A percentile compares a stretch with the other conserved stretches of the same genome.
Evolutionary conservation across 192 early-diverging fungal genomes (phyloP).

Genomic region (Coemansia sp.): DNA sequence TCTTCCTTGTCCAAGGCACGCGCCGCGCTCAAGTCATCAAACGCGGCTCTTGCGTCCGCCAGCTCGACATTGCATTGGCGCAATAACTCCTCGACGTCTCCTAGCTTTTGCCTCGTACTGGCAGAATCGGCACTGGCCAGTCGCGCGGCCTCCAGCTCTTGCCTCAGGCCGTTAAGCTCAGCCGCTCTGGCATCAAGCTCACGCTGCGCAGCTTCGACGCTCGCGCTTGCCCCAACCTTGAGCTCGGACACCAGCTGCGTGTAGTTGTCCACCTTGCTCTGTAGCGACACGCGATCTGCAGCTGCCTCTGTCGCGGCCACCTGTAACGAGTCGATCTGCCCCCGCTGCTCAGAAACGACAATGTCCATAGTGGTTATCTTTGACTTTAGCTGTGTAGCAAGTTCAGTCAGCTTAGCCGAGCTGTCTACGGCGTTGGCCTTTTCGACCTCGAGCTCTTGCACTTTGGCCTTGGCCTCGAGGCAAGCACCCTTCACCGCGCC

Average conservation of each 20-base stretch:
- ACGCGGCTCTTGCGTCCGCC: not conserved
- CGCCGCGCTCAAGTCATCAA: not conserved
- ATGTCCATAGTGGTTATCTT: conserved; percentile 9
- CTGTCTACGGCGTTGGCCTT: conserved; percentile 45
- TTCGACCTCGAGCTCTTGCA: conserved; percentile 32
- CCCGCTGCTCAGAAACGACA: not conserved
- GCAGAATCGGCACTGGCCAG: not conserved
- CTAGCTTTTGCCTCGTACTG: not conserved
- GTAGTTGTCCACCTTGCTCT: conserved; percentile 1
- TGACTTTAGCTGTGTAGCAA: conserved; percentile 19
- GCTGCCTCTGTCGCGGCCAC: not conserved
- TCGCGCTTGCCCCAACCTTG: not conserved
- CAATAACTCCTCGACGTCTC: not conserved
- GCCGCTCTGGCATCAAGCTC: not conserved
- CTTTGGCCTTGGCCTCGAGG: conserved; percentile 5
- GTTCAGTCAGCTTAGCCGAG: conserved; percentile 33
- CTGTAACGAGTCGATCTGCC: conserved; percentile 14
- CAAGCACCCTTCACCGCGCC: not conserved
- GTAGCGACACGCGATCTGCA: not conserved
- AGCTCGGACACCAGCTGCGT: conserved; percentile 1
- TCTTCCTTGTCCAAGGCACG: not conserved
- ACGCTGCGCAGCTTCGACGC: not conserved
- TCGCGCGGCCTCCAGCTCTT: not conserved
- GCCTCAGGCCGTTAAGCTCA: not conserved
- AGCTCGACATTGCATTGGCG: not conserved